phyloP scores from a whole-genome alignment of 441 rosid species.

The Isatis lusitanica region DNA sequence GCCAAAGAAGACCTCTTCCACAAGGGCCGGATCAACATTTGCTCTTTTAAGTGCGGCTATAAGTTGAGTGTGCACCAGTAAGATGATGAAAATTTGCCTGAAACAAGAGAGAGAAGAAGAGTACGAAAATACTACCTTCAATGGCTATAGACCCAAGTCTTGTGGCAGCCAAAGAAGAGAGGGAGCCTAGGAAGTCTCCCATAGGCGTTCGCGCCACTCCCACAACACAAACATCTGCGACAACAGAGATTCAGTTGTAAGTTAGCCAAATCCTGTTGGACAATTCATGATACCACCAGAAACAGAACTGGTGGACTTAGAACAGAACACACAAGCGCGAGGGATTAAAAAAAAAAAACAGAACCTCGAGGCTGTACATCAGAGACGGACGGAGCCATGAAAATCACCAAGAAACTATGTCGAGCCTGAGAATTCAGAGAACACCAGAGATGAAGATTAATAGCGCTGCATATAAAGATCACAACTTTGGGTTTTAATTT shows the following conservation, averaged over 20 bases:
- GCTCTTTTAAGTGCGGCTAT: slow-evolving; percentile 82
- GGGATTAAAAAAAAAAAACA: slow-evolving; percentile 28
- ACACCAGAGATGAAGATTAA: slow-evolving; percentile 13
- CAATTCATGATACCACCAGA: background rate
- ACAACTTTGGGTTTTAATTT: slow-evolving; percentile 8
- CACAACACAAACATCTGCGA: slow-evolving; percentile 84
- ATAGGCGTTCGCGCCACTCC: slow-evolving; percentile 91
- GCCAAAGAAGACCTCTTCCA: slow-evolving; percentile 93
- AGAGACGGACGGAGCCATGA: slow-evolving; percentile 47
- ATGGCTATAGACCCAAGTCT: slow-evolving; percentile 86
- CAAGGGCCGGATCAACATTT: slow-evolving; percentile 74
- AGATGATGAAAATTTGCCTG: slow-evolving; percentile 1
- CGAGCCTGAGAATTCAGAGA: slow-evolving; percentile 2
- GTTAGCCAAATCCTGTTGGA: background rate
- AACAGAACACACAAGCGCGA: slow-evolving; percentile 1
- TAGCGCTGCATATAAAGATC: slow-evolving; percentile 1
- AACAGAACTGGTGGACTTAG: background rate
- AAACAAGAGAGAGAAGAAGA: background rate
- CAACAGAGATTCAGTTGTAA: background rate
- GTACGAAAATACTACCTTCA: slow-evolving; percentile 35
- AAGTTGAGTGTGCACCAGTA: slow-evolving; percentile 12
- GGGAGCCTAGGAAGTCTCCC: slow-evolving; percentile 87
- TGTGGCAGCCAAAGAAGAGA: slow-evolving; percentile 82
- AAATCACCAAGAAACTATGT: slow-evolving; percentile 2
- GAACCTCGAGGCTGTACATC: slow-evolving; percentile 55